phyloP scores from a whole-genome alignment of 768 basidiomycete species.

The Cystoderma amianthinum region DNA sequence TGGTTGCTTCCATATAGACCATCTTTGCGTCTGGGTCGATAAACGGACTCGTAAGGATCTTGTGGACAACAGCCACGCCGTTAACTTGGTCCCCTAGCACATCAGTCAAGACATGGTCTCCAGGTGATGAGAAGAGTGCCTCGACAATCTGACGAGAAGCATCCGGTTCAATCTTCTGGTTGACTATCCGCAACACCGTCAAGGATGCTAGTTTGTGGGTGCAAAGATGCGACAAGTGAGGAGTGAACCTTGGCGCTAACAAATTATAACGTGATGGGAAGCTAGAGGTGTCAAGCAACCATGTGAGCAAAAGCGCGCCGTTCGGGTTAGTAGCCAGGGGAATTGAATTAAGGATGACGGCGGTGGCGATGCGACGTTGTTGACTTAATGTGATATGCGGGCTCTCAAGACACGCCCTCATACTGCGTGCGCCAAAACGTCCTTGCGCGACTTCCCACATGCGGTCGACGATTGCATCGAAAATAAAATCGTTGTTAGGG shows the following conservation, averaged over 20 bases:
- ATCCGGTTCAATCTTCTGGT: constrained; percentile 89
- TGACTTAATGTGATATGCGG: constrained; percentile 82
- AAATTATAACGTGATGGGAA: constrained; percentile 95
- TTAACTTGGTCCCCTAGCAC: constrained; percentile 96
- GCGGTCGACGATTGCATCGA: constrained; percentile 95
- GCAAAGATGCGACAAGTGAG: constrained; percentile 94
- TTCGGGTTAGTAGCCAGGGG: constrained; percentile 97
- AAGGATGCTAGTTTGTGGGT: constrained; percentile 96
- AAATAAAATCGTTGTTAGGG: constrained; percentile 91
- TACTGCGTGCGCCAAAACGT: constrained; percentile 94
- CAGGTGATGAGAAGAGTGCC: constrained; percentile 84
- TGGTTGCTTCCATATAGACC: constrained; percentile 77
- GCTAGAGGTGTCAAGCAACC: constrained; percentile 92
- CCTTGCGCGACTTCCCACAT: constrained; percentile 99
- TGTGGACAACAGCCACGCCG: constrained; percentile 88
- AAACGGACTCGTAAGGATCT: constrained; percentile 84
- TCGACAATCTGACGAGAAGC: constrained; percentile 85
- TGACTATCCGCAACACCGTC: constrained; percentile 92
- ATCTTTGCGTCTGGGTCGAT: constrained; percentile 66
- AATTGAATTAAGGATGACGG: constrained; percentile 94
- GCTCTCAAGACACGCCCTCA: constrained; percentile 94
- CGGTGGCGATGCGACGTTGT: constrained; percentile 91
- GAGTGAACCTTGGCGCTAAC: constrained; percentile 91
- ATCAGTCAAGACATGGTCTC: constrained; percentile 88
- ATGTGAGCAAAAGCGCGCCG: constrained; percentile 90